Evolutionary conservation across 176 grass and related monocot species (phyloP), one percentile per base, ranked within the genome.

Genomic region (Metroxylon sagu): DNA sequence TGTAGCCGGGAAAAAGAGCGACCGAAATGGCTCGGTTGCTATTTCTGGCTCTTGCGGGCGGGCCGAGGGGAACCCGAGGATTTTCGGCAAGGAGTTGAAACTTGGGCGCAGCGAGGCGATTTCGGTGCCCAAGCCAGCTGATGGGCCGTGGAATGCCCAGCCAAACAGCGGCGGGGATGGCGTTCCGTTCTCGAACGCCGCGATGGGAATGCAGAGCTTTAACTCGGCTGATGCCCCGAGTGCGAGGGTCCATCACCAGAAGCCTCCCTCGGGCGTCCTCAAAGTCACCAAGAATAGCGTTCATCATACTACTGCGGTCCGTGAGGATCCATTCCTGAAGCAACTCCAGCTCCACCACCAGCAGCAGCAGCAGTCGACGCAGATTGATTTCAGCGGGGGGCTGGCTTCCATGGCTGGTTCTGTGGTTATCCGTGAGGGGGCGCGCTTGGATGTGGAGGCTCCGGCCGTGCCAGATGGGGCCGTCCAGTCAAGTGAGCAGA

Each of bases 51-150:
- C 28, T 5, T 3, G 28, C 28, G 4, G 71, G 62, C 74, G 78
- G 25, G 68, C 79, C 3, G 67, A 79, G 10, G 65, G 78, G 53
- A 65, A 74, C 59, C 68, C 87, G 1, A 98, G 92, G 70, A 98
- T 98, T 57, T 98, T 98, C 26, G 93, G 93, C 52, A 84, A 92
- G 70, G 93, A 98, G 78, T 74, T 98, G 61, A 92, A 98, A 78
- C 77, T 92, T 30, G 87, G 93, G 1, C 71, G 74, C 14, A 80
- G 51, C 16, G 59, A 73, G 2, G 74, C 53, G 12, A 19, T 61
- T 73, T 63, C 66, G 8, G 19, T 76, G 57, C 61, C 79, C 16
- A 89, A 88, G 73, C 62, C 74, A 65, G 87, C 83, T 48, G 76
- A 84, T 26, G 85, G 76, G 54, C 28, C 75, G 16, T 90, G 91